Evolutionary conservation across 2,329 filamentous ascomycete species (phyloP), one percentile per base, ranked within the genome.

Genomic region (Aspergillus tamarii): DNA sequence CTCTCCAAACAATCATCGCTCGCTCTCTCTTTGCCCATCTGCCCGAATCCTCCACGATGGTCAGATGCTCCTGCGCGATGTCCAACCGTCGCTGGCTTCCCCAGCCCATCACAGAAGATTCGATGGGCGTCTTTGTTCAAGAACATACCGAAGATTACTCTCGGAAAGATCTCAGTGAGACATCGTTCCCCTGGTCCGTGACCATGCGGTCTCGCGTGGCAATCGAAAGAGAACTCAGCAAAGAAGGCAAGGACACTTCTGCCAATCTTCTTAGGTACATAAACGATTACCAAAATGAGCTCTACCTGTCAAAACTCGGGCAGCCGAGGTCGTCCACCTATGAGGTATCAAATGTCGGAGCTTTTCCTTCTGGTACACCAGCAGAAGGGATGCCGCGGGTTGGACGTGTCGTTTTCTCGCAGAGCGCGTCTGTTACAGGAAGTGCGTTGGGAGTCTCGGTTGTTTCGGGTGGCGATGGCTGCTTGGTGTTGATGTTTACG

Each of bases 281-380:
- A 0, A 69, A 73, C 14, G 69, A 83, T 58, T 76, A 79, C 43
- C 75, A 74, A 14, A 52, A 76, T 4, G 74, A 75, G 1, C 72
- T 79, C 14, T 78, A 81, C 48, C 59, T 69, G 3, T 72, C 73
- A 0, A 76, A 78, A 57, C 23, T 82, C 1, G 82, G 82, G 3
- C 76, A 78, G 50, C 67, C 73, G 3, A 72, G 83, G 2, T 70
- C 68, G 0, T 67, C 70, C 19, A 78, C 74, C 10, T 82, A 79
- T 26, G 82, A 84, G 65, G 61, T 84, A 9, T 83, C 82, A 0
- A 84, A 83, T 67, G 59, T 84, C 4, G 83, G 83, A 0, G 69
- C 78, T 2, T 73, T 80, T 53, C 67, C 67, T 16, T 46, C 57
- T 2, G 61, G 62, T 19, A 46, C 56, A 23, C 36, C 57, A 8